Conservation (phyloP, 805 yeast genomes). For the Priceomyces castillae region DNA sequence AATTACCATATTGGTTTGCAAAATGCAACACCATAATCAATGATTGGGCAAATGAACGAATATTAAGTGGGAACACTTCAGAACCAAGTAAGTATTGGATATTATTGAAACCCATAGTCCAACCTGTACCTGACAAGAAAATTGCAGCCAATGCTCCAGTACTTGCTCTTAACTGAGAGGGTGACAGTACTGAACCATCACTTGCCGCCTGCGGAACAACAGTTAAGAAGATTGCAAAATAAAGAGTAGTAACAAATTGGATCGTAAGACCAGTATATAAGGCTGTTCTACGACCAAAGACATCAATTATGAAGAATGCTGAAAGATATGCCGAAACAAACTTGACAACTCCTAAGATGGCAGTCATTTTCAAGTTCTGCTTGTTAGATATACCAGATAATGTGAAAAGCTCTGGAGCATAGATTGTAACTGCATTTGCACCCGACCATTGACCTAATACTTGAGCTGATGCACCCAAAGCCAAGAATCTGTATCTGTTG, state of each 20-base stretch:
- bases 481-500: slow-evolving; percentile 44
- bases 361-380: slow-evolving; percentile 45
- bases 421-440: slow-evolving; percentile 54
- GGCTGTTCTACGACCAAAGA: slow-evolving; percentile 50
- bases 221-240: slow-evolving; percentile 45
- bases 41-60: slow-evolving; percentile 49
- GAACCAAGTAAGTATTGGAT: slow-evolving; percentile 54
- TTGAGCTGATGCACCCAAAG: slow-evolving; percentile 43
- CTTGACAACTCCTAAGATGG: slow-evolving; percentile 54
- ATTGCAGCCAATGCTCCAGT: slow-evolving; percentile 50
- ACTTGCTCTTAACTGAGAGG: slow-evolving; percentile 36
- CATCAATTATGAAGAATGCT: slow-evolving; percentile 55
- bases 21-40: slow-evolving; percentile 55
- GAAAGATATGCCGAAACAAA: slow-evolving; percentile 45
- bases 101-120: slow-evolving; percentile 60
- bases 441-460: slow-evolving; percentile 60
- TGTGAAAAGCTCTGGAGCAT: slow-evolving; percentile 51
- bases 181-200: slow-evolving; percentile 24
- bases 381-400: slow-evolving; percentile 46
- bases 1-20: slow-evolving; percentile 55
- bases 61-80: slow-evolving; percentile 52
- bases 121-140: slow-evolving; percentile 51
- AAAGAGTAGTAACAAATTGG: slow-evolving; percentile 43
- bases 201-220: slow-evolving; percentile 44
- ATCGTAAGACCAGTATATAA: slow-evolving; percentile 48